phyloP scores from a whole-genome alignment of 768 basidiomycete species.

The Suillus tomentosus region DNA sequence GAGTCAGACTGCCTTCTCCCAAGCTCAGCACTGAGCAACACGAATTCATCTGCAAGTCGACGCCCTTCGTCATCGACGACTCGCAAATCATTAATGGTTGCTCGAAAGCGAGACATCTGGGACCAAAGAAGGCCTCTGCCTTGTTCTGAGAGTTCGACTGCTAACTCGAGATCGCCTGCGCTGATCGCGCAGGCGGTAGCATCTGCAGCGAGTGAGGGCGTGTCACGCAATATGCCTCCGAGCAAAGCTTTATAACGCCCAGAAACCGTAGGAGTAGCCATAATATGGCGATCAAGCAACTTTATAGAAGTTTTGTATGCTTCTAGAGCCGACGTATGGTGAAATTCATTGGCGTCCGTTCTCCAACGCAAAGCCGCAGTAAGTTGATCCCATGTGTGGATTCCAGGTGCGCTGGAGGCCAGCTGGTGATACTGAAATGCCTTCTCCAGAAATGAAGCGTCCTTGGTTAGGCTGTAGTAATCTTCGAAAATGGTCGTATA shows the following conservation, averaged over 20 bases:
- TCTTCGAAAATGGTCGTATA: conserved; percentile 1
- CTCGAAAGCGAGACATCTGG: conserved; percentile 28
- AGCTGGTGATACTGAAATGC: conserved; percentile 17
- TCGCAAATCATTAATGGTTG: conserved; percentile 28
- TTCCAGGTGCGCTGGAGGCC: conserved; percentile 16
- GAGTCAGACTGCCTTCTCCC: conserved; percentile 4
- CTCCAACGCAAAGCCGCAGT: conserved; percentile 19
- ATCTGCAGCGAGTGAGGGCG: conserved; percentile 21
- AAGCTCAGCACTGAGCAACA: conserved; percentile 21
- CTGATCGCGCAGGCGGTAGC: conserved; percentile 32
- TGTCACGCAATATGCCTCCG: conserved; percentile 10
- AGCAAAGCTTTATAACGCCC: conserved; percentile 18
- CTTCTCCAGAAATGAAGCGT: conserved; percentile 14
- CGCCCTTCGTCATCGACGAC: conserved; percentile 17
- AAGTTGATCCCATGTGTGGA: conserved; percentile 15
- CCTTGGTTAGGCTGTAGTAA: not conserved
- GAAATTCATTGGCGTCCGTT: conserved; percentile 6
- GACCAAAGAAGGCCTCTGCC: conserved; percentile 35
- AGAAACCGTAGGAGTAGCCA: conserved; percentile 22
- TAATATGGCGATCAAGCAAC: conserved; percentile 22
- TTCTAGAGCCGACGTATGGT: conserved; percentile 23
- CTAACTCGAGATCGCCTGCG: conserved; percentile 20
- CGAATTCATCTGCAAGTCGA: conserved; percentile 29
- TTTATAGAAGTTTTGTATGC: conserved; percentile 25
- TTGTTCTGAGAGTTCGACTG: conserved; percentile 39